phyloP scores from a whole-genome alignment of 2,329 filamentous ascomycete genomes.

The Botrytis fabae region DNA sequence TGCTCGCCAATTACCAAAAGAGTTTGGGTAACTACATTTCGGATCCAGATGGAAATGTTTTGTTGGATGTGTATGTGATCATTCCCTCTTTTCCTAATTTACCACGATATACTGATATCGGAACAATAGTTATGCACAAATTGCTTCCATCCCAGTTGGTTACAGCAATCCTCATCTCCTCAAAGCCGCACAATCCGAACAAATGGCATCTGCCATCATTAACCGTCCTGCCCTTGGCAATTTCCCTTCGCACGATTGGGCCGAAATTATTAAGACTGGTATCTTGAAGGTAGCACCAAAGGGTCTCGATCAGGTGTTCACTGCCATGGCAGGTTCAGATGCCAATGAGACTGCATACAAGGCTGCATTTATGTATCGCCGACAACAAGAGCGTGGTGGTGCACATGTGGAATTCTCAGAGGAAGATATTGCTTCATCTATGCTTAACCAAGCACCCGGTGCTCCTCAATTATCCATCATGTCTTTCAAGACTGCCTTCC shows the following conservation, averaged over 20 bases:
- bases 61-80: constrained; percentile 49
- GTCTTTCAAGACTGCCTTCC: constrained; percentile 76
- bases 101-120: constrained; percentile 28
- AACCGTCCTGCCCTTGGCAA: constrained; percentile 79
- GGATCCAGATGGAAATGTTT: constrained; percentile 52
- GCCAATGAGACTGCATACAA: constrained; percentile 86
- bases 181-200: constrained; percentile 63
- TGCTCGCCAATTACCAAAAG: constrained; percentile 54
- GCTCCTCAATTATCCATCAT: constrained; percentile 75
- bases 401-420: constrained; percentile 67
- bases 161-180: constrained; percentile 76
- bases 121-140: constrained; percentile 66
- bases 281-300: constrained; percentile 72
- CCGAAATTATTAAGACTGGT: constrained; percentile 67
- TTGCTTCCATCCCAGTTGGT: constrained; percentile 79
- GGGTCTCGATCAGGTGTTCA: constrained; percentile 78
- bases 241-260: constrained; percentile 77
- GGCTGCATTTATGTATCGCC: constrained; percentile 80
- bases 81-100: background rate
- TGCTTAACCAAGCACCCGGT: constrained; percentile 72
- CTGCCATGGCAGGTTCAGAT: constrained; percentile 75
- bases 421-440: constrained; percentile 65
- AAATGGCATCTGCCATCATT: constrained; percentile 73
- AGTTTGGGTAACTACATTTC: constrained; percentile 55
- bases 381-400: constrained; percentile 67